Evolutionary conservation across 2,329 filamentous ascomycete genomes (phyloP).

Genomic region (Tetracladium maxilliforme): DNA sequence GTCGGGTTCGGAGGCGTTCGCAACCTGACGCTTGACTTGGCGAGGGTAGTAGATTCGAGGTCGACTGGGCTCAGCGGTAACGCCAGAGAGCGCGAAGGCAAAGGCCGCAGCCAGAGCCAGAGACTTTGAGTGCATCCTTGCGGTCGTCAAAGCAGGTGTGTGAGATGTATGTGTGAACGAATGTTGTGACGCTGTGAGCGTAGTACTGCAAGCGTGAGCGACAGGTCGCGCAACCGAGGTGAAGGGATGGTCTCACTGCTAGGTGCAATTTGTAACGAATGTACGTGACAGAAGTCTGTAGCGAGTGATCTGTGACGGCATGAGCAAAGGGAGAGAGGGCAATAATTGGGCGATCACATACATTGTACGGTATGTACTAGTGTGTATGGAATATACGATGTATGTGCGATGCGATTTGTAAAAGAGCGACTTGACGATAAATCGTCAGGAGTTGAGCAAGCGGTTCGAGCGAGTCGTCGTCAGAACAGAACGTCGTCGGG

Average conservation of each 20-base stretch:
- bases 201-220: slow-evolving; percentile 2
- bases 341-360: background rate
- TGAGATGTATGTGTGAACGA: slow-evolving; percentile 8
- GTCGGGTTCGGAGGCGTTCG: background rate
- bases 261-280: slow-evolving; percentile 35
- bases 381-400: background rate
- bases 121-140: slow-evolving; percentile 34
- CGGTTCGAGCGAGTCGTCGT: no score
- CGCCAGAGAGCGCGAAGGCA: slow-evolving; percentile 28
- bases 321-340: slow-evolving; percentile 5
- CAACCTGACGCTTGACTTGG: slow-evolving; percentile 37
- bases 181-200: slow-evolving; percentile 4
- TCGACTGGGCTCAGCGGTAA: slow-evolving; percentile 24
- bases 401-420: background rate
- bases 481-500: no score
- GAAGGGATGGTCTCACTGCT: slow-evolving; percentile 24
- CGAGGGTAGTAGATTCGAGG: slow-evolving; percentile 43
- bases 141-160: slow-evolving; percentile 4
- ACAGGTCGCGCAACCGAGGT: slow-evolving; percentile 1
- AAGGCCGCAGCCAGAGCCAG: slow-evolving; percentile 32
- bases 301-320: slow-evolving; percentile 16
- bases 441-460: no score
- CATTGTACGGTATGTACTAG: background rate
- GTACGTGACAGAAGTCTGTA: slow-evolving; percentile 42
- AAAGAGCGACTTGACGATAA: background rate